Base-by-base conservation (phyloP, 2,329 filamentous ascomycete genomes). In the Apiospora phragmitis region DNA sequence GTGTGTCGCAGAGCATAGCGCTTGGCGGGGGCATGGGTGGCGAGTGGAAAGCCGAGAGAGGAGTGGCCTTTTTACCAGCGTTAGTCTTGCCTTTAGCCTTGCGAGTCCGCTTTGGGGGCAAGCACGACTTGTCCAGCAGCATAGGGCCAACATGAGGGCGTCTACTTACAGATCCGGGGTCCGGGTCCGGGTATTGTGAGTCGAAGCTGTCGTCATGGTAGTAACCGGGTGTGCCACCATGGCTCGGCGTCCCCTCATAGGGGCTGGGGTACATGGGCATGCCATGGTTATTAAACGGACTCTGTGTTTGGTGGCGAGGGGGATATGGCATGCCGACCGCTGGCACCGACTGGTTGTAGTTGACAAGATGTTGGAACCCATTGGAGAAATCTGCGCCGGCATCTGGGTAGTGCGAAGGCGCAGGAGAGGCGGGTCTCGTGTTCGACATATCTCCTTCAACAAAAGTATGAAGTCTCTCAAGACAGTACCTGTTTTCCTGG, bases 1-100 rank as follows among this genome's bases (percentile, higher is more conserved):
- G 73, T 65, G 51, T 75, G 71, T 70, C 76, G 80, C 65, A 75
- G 74, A 66, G 80, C 76, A 38, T 74, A 77, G 70, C 78, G 75
- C 41, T 83, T 80, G 69, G 80, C 83, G 83, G 81, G 41, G 81
- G 82, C 47, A 76, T 80, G 32, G 26, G 42, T 1, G 69, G 49
- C 41, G 65, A 70, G 42, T 70, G 21, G 32, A 62, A 62, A 18
- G 18, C 32, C 21, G 55, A 62, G 32, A 38, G 32, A 21, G 55
- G 55, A 38, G 29, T 69, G 42, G 45, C 6, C 29, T 47, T n/a
- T 12, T 6, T 38, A 18, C 21, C 4, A 21, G 55, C 12, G 32
- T 62, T 62, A 62, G 55, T 38, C 32, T n/a, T 38, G 55, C 18
- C 9, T 38, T 24, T 24, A 51, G n/a, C 2, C 47, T n/a, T 51